Base-by-base conservation (phyloP, 2,329 filamentous ascomycete genomes). In the Plenodomus biglobosus region DNA sequence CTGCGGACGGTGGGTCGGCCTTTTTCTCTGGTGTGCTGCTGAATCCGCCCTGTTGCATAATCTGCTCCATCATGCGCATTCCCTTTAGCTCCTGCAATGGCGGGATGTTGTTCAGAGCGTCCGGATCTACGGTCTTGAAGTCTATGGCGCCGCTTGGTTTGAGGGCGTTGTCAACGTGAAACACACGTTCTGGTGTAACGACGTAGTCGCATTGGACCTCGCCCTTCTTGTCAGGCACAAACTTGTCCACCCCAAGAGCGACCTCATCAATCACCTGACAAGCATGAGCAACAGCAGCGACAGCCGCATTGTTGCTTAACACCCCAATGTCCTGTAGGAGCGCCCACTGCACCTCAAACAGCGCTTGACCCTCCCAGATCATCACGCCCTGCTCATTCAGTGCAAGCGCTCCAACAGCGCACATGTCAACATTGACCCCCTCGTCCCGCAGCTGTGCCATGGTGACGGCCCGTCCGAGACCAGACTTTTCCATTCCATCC, bases 271-370 rank as follows among this genome's bases (percentile, higher is more conserved):
- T 55, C 8, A 76, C 64, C 56, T 77, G 75, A 45, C 73, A 76
- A 16, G 68, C 63, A 53, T 77, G 75, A 7, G 71, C 73, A 5
- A 76, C 45, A 5, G 68, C 70, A 1, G 71, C 58, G 2, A 70
- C 69, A 0, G 60, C 57, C 4, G 67, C 66, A 2, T 52, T 38
- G 5, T 40, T 13, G 3, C 43, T 44, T 6, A 76, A 59, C 10
- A 68, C 52, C 3, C 66, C 64, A 11, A 73, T 53, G 16, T 68
- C 64, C 20, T 61, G 65, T 20, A 77, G 56, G 56, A 77, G 68
- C 1, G 61, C 72, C 73, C 73, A 77, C 46, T 75, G 74, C 6
- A 77, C 62, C 39, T 77, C 74, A 38, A 77, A 76, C 38, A 72
- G 67, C 10, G 72, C 68, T 38, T 71, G 66, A 0, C 73, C 74